Base-by-base conservation (phyloP, 352 stramenopile genomes). In the Phytophthora palmivora region DNA sequence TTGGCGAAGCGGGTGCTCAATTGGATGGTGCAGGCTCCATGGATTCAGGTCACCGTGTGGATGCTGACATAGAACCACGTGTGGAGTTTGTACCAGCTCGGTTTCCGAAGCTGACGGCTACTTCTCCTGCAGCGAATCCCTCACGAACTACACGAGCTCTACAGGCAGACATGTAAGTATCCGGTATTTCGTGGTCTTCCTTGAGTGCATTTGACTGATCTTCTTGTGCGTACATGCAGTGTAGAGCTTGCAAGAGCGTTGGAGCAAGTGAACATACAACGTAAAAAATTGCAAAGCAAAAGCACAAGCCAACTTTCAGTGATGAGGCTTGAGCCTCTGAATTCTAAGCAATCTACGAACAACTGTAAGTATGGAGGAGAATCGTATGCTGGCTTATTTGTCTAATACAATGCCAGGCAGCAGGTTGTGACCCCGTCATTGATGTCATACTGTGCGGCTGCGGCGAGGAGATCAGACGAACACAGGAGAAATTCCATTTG, bases 381-480 rank as follows among this genome's bases (percentile, higher is more conserved):
- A 28, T 30, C 8, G 18, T 39, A 10, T 21, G 19, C n/a, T 24
- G 18, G 28, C 19, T 19, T 37, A 9, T 5, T 55, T 33, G 6
- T 26, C 28, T 58, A 56, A 63, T n/a, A 15, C 43, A 36, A 61
- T 37, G 19, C 36, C 45, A 54, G 51, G 15, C 10, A 58, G 26
- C 26, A 60, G 62, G 47, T 36, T 58, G 41, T 21, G 48, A 44
- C 32, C 60, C 43, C 15, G 50, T 45, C 18, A 72, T 32, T 0
- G 76, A 84, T 22, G 22, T 84, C 3, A 42, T 67, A 39, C 55
- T 87, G 0, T 88, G 81, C 30, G 64, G 66, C 33, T 94, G 84
- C 28, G 78, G 74, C 4, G 72, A 88, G 18, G 84, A 92, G 48
- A 63, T 94, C 4, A 43, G 51, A 4, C 22, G 53, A 3, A 38